A percentile compares a stretch with the other conserved stretches of the same genome.
Conservation (phyloP, 352 stramenopile genomes). For the Phytophthora rubi region DNA sequence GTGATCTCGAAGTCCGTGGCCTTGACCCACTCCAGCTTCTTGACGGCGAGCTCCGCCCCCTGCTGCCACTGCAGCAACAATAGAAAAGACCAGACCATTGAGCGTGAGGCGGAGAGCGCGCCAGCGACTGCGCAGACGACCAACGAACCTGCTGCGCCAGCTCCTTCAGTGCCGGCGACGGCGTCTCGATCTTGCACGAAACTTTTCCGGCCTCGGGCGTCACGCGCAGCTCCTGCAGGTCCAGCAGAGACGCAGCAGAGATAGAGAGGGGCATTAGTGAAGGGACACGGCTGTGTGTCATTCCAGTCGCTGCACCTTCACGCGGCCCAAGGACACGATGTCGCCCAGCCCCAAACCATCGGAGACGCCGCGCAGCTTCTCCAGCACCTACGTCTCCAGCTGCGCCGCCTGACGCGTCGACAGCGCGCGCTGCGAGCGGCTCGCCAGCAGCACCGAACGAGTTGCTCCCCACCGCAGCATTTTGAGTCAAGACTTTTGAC, state of each 20-base stretch:
- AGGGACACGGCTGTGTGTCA: background rate
- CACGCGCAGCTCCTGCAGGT: slow-evolving; percentile 62
- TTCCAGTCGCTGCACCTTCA: slow-evolving; percentile 57
- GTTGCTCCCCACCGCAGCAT: slow-evolving; percentile 34
- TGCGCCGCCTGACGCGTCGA: slow-evolving; percentile 71
- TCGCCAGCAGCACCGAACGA: slow-evolving; percentile 8
- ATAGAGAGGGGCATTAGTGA: background rate
- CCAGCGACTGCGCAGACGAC: background rate
- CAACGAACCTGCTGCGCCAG: slow-evolving; percentile 66
- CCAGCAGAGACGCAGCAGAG: background rate
- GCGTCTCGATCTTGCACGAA: slow-evolving; percentile 76
- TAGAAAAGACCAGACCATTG: background rate
- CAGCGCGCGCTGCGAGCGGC: slow-evolving; percentile 46
- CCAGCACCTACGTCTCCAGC: slow-evolving; percentile 80
- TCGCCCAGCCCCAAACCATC: slow-evolving; percentile 78
- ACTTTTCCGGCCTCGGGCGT: slow-evolving; percentile 51
- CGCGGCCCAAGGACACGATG: slow-evolving; percentile 75
- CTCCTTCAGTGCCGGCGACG: slow-evolving; percentile 72
- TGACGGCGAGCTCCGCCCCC: slow-evolving; percentile 57
- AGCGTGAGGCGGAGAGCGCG: background rate
- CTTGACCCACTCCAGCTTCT: slow-evolving; percentile 77
- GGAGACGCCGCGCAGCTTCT: slow-evolving; percentile 68
- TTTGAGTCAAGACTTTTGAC: slow-evolving; percentile 9
- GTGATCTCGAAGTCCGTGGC: slow-evolving; percentile 71
- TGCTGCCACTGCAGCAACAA: slow-evolving; percentile 62